Conservation (phyloP, 106 monocot species). For the Iris macrosiphon region DNA sequence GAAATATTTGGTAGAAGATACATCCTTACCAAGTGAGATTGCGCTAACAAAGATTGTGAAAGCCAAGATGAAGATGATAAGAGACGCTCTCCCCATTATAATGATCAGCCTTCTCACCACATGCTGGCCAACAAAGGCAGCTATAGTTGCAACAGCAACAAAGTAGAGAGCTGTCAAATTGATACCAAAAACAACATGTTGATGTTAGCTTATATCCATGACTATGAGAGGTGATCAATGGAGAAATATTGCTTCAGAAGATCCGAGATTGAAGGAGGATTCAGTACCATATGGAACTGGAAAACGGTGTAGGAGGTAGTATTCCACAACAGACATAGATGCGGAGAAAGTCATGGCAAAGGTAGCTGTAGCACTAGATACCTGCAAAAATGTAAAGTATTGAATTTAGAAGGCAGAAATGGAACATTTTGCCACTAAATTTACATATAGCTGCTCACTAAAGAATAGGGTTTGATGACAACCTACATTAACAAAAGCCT, state of each 20-base stretch:
- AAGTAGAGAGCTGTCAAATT: constrained; percentile 57
- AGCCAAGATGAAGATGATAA: constrained; percentile 89
- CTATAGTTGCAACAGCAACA: constrained; percentile 38
- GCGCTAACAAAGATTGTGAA: constrained; percentile 89
- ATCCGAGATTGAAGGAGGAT: not conserved
- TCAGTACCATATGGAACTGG: constrained; percentile 39
- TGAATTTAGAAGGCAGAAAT: too few species aligned
- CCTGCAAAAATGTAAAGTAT: constrained; percentile 14
- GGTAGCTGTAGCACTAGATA: constrained; percentile 53
- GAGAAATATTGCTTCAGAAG: not conserved
- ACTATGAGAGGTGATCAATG: not conserved
- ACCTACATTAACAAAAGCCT: too few species aligned
- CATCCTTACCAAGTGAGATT: constrained; percentile 75
- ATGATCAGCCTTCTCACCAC: constrained; percentile 65
- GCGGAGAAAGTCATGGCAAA: constrained; percentile 56
- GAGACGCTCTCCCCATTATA: constrained; percentile 77
- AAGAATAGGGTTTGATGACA: too few species aligned
- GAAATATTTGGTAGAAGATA: too few species aligned
- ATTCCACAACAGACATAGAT: constrained; percentile 47
- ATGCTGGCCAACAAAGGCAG: constrained; percentile 75
- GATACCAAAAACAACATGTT: not conserved
- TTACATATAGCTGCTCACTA: too few species aligned
- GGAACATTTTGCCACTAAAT: too few species aligned
- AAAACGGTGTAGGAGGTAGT: constrained; percentile 43
- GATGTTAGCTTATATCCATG: not conserved